A percentile compares a stretch with the other conserved stretches of the same genome.
These are phyloP conservation scores for Aristolochia contorta DNA, from an alignment of 164 flowering plant genomes.

Conservation along the genomic window DNA sequence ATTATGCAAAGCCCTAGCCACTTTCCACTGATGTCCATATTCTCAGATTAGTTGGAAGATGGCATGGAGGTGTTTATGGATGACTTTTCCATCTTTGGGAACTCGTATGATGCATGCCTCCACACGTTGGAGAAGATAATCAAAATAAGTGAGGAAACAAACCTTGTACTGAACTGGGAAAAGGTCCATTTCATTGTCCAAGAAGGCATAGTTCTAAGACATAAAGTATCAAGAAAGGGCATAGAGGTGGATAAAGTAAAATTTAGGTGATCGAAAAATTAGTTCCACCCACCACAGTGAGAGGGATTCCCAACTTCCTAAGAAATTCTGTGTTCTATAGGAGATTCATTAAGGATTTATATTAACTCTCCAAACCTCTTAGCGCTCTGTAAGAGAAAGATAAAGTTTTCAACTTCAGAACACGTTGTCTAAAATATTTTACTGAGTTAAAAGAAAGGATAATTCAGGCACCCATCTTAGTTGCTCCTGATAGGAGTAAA, in stretches of 20 bases:
- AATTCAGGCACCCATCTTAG: background rate
- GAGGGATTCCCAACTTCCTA: background rate
- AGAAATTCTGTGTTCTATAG: slow-evolving; percentile 7
- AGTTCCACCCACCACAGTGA: background rate
- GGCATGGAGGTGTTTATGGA: slow-evolving; percentile 5
- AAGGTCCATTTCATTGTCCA: too few species aligned
- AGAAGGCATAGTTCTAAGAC: background rate
- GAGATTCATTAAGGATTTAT: slow-evolving; percentile 9
- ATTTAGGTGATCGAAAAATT: background rate
- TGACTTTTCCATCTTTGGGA: background rate
- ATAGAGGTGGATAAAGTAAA: background rate
- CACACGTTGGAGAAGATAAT: too few species aligned
- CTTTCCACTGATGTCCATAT: slow-evolving; percentile 5
- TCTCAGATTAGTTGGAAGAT: background rate
- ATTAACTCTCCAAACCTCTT: slow-evolving; percentile 2
- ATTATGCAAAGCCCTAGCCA: slow-evolving; percentile 5
- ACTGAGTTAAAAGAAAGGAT: background rate
- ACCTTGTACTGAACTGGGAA: too few species aligned
- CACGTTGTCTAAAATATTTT: background rate
- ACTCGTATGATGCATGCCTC: too few species aligned
- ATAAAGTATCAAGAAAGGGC: too few species aligned
- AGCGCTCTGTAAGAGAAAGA: background rate
- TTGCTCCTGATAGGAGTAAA: background rate
- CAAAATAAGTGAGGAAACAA: too few species aligned
- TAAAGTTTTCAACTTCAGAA: background rate